Percentiles rank a stretch among this genome's conserved stretches.
These are phyloP conservation scores for Leptodontidium sp. DNA, from an alignment of 2,329 filamentous ascomycete species.

Conservation along the genomic window DNA sequence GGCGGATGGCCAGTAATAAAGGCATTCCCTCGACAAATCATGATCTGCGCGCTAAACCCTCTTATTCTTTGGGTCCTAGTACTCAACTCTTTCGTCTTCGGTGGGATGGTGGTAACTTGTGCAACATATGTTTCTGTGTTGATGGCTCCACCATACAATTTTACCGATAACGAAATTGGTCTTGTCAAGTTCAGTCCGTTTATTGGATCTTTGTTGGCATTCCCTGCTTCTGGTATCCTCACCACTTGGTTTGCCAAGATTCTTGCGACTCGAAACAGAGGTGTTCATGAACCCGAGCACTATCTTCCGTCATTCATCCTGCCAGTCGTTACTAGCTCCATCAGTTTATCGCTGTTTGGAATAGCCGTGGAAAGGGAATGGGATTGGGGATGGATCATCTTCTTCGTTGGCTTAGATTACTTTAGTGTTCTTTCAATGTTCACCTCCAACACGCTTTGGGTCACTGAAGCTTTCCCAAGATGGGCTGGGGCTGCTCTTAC, in stretches of 20 bases:
- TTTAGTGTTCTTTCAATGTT: constrained; percentile 26
- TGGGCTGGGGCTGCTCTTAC: constrained; percentile 33
- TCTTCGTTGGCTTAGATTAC: constrained; percentile 28
- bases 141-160: constrained; percentile 28
- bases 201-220: constrained; percentile 29
- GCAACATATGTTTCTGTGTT: constrained; percentile 22
- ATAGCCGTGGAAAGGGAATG: constrained; percentile 21
- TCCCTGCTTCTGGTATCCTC: constrained; percentile 22
- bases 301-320: constrained; percentile 35
- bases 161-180: constrained; percentile 22
- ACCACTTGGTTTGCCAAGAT: neutral
- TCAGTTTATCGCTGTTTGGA: constrained; percentile 29
- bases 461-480: constrained; percentile 36
- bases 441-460: constrained; percentile 32
- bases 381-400: constrained; percentile 20
- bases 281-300: constrained; percentile 34
- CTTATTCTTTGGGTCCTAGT: constrained; percentile 49
- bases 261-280: constrained; percentile 30
- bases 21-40: constrained; percentile 21
- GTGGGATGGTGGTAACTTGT: constrained; percentile 28
- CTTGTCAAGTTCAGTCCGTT: constrained; percentile 23
- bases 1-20: constrained; percentile 23
- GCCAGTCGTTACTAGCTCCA: constrained; percentile 28
- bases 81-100: constrained; percentile 32
- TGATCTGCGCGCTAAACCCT: constrained; percentile 61